Evolutionary conservation across 1,139 yeast species (phyloP).

Genomic region (Sugiyamaella novakii): DNA sequence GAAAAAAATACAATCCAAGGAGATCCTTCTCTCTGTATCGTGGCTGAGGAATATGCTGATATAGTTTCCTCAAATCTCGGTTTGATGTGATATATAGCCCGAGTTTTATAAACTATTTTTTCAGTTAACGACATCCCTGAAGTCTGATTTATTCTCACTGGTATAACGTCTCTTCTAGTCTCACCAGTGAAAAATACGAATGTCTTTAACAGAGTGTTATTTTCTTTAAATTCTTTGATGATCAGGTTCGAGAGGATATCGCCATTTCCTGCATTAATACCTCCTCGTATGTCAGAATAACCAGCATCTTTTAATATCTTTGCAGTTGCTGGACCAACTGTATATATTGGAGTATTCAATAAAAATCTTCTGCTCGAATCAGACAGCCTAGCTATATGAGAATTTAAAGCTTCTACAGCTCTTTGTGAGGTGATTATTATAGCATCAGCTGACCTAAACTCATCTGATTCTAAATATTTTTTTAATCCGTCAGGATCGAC

Average conservation of each 20-base stretch:
- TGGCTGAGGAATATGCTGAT: constrained; percentile 9
- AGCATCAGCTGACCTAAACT: constrained; percentile 49
- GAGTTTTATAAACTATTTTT: constrained; percentile 69
- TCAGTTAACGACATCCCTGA: constrained; percentile 59
- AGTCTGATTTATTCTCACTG: constrained; percentile 52
- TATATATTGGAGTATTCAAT: constrained; percentile 60
- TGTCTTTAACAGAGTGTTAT: constrained; percentile 31
- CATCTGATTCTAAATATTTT: constrained; percentile 46
- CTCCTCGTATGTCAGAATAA: constrained; percentile 71
- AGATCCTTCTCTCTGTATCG: constrained; percentile 1
- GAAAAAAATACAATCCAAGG: constrained; percentile 72
- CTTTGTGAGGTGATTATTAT: constrained; percentile 88
- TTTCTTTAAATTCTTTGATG: constrained; percentile 44
- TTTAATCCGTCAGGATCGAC: constrained; percentile 51
- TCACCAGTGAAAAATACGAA: constrained; percentile 87
- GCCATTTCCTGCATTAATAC: constrained; percentile 80
- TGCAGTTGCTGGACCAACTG: constrained; percentile 92
- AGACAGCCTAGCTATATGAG: constrained; percentile 22
- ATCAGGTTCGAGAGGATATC: constrained; percentile 66
- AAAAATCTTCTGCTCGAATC: constrained; percentile 35
- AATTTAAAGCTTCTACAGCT: constrained; percentile 74
- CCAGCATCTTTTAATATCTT: constrained; percentile 63
- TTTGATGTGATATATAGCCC: constrained; percentile 51
- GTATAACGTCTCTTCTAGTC: constrained; percentile 78
- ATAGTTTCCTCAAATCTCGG: constrained; percentile 33